Conservation (phyloP, 345 rosid species). For the Brassica rapa region DNA sequence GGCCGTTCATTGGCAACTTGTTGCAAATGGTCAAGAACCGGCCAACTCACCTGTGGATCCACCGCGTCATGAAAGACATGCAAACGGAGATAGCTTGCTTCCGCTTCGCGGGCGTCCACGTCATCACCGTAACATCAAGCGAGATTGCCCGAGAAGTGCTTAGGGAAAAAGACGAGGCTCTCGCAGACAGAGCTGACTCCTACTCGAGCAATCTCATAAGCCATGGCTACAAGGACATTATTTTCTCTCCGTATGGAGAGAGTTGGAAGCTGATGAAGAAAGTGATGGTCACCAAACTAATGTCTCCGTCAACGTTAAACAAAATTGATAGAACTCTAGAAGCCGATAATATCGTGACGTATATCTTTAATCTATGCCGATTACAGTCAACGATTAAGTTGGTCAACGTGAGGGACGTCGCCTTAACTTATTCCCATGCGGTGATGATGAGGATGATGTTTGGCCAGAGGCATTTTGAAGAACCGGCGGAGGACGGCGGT, state of each 20-base stretch:
- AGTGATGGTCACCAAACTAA: constrained; percentile 4
- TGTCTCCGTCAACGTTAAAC: background rate
- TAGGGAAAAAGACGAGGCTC: constrained; percentile 26
- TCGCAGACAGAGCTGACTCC: constrained; percentile 27
- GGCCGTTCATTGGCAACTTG: constrained; percentile 29
- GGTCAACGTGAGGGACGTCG: background rate
- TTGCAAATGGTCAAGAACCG: constrained; percentile 2
- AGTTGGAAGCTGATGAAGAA: constrained; percentile 36
- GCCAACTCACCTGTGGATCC: constrained; percentile 27
- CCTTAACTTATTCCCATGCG: background rate
- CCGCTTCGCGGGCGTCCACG: constrained; percentile 14
- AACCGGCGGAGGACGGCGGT: background rate
- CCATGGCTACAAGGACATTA: constrained; percentile 24
- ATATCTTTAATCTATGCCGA: background rate
- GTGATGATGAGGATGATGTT: background rate
- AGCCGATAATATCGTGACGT: background rate
- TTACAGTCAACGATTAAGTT: background rate
- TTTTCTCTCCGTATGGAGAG: constrained; percentile 13
- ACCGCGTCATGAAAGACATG: constrained; percentile 22
- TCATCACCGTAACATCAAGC: constrained; percentile 25
- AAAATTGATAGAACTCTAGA: background rate
- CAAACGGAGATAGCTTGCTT: constrained; percentile 26
- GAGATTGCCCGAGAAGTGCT: constrained; percentile 36
- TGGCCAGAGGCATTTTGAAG: background rate
- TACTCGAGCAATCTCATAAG: constrained; percentile 15